Evolutionary conservation across 140 eudicot genomes (phyloP), one percentile per base, ranked within the genome.

Genomic region (Cichorium intybus): DNA sequence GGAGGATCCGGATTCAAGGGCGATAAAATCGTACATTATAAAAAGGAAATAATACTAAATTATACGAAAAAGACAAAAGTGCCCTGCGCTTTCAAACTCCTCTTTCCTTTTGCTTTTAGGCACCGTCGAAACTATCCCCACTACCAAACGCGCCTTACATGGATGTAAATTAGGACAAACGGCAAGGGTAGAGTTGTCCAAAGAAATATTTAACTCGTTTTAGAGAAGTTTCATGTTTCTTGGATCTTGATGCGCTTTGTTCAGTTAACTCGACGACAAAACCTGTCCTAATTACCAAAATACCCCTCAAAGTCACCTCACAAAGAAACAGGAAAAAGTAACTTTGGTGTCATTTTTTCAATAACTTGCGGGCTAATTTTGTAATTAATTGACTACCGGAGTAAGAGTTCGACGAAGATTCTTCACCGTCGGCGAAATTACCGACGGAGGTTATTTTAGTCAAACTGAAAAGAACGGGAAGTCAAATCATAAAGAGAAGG

Each of bases 181-280:
- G 26, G 56, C 6, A 37, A 39, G 65, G 77, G 71, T 4, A 72
- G 21, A 7, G 5, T 28, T 53, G 62, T 39, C 71, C 8, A 52
- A 0, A 39, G n/a, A 39, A 23, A 27, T 14, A 47, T 15, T 16
- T n/a, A 45, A 57, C 50, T 47, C 24, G 49, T 45, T 47, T 56
- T 18, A 9, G 20, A 10, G 18, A 60, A 60, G 56, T 48, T 60
- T 24, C 41, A 37, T 17, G 12, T 21, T 41, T 72, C 56, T 37
- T 62, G 37, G 48, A 62, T 72, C 57, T 62, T 53, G 77, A 72
- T 64, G 58, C 51, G 59, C 33, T 72, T 54, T 28, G 15, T 20
- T 43, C 62, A 67, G 37, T 35, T 31, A 66, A 23, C 26, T 41
- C 43, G 57, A 29, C 69, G 27, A 2, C 22, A 10, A 24, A 17